Conservation (phyloP, 768 basidiomycete genomes). For the Lentinula lateritia region DNA sequence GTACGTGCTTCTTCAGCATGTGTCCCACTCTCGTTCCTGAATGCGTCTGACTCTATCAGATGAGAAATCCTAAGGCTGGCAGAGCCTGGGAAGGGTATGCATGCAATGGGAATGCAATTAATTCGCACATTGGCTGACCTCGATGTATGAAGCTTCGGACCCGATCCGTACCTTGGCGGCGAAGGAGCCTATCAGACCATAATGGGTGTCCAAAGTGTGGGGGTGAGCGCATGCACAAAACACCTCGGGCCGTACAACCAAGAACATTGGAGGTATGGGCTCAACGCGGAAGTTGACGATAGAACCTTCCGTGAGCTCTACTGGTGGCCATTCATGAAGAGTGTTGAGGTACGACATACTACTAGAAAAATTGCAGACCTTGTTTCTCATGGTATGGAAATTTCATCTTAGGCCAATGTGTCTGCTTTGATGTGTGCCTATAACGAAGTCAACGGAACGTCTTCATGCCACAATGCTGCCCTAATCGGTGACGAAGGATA, state of each 20-base stretch:
- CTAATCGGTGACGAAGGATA: conserved; percentile 37
- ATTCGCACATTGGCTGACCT: neutral
- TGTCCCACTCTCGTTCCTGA: neutral
- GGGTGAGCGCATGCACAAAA: conserved; percentile 56
- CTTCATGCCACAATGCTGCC: conserved; percentile 56
- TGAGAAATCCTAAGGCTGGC: conserved; percentile 47
- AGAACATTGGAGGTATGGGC: conserved; percentile 43
- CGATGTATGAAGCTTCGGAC: conserved; percentile 34
- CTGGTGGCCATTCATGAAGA: conserved; percentile 44
- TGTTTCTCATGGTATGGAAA: neutral
- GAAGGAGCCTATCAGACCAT: conserved; percentile 58
- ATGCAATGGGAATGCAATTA: neutral
- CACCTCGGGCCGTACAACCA: conserved; percentile 47
- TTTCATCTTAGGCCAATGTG: conserved; percentile 35
- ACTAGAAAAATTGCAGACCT: neutral
- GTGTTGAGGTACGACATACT: conserved; percentile 33
- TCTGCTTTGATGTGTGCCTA: conserved; percentile 48
- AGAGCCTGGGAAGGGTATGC: conserved; percentile 43
- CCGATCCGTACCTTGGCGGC: conserved; percentile 61
- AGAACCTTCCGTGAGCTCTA: conserved; percentile 51
- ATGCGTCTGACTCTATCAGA: conserved; percentile 21
- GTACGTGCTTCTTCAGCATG: conserved; percentile 22
- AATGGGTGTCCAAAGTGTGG: conserved; percentile 51
- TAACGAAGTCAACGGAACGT: conserved; percentile 54
- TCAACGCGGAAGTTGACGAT: conserved; percentile 47